Evolutionary conservation across 225 moss, liverwort and hornwort genomes (phyloP), one percentile per base, ranked within the genome.

Genomic region (Pseudisothecium myosuroides): DNA sequence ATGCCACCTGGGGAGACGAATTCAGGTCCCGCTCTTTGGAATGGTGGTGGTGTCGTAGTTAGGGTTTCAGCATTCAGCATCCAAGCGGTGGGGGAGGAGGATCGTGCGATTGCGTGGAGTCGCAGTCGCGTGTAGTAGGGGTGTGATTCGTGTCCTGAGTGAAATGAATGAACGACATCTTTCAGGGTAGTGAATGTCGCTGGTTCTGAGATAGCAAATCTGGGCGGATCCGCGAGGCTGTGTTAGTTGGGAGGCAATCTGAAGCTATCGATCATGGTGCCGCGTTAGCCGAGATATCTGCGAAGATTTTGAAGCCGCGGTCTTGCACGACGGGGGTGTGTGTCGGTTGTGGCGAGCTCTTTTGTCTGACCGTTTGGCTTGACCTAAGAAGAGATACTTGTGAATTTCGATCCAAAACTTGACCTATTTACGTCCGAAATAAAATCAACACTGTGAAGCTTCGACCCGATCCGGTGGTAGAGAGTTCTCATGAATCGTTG

Each of bases 31-130:
- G 37, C 49, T 66, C 56, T n/a, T 37, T 43, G 66, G 22, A 73
- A 23, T 43, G 22, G 13, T 18, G 60, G 43, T 60, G 37, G 54
- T 75, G 64, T 82, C 19, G 32, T 80, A 81, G 69, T 90, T 92
- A 92, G 90, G 92, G 90, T 92, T 92, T 90, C 87, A 36, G 52
- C 61, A 29, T 85, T 76, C 56, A 26, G 71, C 41, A 32, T 29
- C 16, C 23, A 36, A 86, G 77, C 10, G 26, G 41, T 55, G 64
- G 63, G 72, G 71, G 87, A 76, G 66, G 66, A 6, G 36, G 81
- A 79, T 86, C 56, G 9, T 82, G 72, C 28, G 64, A 82, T 83
- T 39, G 69, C 45, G 69, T 61, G 55, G 45, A 45, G 55, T 60
- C 18, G 62, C 61, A 76, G 80, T 81, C 34, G 18, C 64, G 58